Evolutionary conservation across 2,329 filamentous ascomycete genomes (phyloP).

Genomic region (Phialemoniopsis sp.): DNA sequence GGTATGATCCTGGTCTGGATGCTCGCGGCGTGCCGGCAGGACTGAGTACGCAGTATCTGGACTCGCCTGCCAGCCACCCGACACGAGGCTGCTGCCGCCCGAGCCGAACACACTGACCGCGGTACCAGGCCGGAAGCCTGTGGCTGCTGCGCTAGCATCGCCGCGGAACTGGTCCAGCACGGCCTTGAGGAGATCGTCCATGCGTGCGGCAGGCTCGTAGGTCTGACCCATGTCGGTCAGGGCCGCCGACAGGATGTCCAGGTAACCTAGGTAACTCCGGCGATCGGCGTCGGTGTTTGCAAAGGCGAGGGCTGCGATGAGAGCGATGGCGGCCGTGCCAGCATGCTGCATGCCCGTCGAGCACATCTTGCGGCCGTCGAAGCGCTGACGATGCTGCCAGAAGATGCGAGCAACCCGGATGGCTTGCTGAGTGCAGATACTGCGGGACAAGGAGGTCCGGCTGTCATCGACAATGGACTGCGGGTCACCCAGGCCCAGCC

Average conservation of each 20-base stretch:
- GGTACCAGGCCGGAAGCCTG: conserved; percentile 4
- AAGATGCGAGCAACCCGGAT: conserved; percentile 49
- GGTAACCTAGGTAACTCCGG: conserved; percentile 36
- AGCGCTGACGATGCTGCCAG: conserved; percentile 49
- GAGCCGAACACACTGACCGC: neutral
- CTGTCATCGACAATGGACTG: conserved; percentile 30
- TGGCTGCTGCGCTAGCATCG: conserved; percentile 15
- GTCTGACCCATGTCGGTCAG: conserved; percentile 48
- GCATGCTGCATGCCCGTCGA: conserved; percentile 48
- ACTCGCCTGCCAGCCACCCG: conserved; percentile 2
- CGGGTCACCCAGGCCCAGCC: conserved; percentile 22
- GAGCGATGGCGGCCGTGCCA: conserved; percentile 48
- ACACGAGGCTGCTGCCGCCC: neutral
- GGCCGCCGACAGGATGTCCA: conserved; percentile 47
- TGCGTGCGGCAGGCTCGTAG: conserved; percentile 49
- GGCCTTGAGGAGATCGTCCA: conserved; percentile 47
- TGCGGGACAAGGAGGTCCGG: conserved; percentile 41
- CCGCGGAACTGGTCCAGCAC: conserved; percentile 42
- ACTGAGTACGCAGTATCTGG: conserved; percentile 13
- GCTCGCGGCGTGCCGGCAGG: conserved; percentile 23
- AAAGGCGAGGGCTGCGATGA: conserved; percentile 43
- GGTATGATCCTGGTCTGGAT: conserved; percentile 14
- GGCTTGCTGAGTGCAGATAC: conserved; percentile 50
- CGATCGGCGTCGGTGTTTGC: conserved; percentile 28
- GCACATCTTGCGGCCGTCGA: conserved; percentile 45